Percentiles rank a stretch among this genome's conserved stretches.
These are phyloP conservation scores for Curvularia verruculosa DNA, from an alignment of 2,329 filamentous ascomycete species.

Conservation along the genomic window DNA sequence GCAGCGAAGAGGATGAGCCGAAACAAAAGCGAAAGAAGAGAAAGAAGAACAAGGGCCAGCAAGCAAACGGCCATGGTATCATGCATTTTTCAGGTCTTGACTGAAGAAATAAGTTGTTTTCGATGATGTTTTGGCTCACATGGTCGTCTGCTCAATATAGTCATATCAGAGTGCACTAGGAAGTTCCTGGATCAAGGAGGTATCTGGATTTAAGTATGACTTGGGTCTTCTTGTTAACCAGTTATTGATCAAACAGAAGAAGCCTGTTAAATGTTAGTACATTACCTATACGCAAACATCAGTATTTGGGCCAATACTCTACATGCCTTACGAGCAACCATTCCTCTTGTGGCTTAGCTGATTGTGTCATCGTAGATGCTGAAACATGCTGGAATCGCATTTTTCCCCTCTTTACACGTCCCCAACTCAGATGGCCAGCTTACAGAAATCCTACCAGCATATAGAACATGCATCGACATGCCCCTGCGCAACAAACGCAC, in stretches of 20 bases:
- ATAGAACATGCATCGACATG: conserved; percentile 20
- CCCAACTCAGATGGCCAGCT: conserved; percentile 8
- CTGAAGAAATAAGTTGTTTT: conserved; percentile 8
- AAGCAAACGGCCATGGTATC: conserved; percentile 43
- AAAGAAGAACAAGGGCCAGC: conserved; percentile 48
- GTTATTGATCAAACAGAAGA: neutral
- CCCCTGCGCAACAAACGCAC: conserved; percentile 7
- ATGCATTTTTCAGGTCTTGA: conserved; percentile 46
- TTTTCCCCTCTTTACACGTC: neutral
- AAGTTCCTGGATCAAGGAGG: neutral
- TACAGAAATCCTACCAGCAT: conserved; percentile 10
- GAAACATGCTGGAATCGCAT: conserved; percentile 3
- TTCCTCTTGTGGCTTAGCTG: conserved; percentile 8
- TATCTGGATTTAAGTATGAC: neutral
- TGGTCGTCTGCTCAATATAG: neutral
- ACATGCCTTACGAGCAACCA: conserved; percentile 1
- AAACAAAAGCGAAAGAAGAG: conserved; percentile 52
- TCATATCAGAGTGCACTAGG: neutral
- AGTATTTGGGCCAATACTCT: neutral
- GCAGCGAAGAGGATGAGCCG: conserved; percentile 55
- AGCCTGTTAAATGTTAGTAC: neutral
- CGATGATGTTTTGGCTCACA: neutral
- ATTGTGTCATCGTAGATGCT: conserved; percentile 2
- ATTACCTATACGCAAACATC: neutral
- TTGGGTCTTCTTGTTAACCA: neutral